phyloP scores from a whole-genome alignment of 2,329 filamentous ascomycete genomes.

The Fusarium phyllophilum region DNA sequence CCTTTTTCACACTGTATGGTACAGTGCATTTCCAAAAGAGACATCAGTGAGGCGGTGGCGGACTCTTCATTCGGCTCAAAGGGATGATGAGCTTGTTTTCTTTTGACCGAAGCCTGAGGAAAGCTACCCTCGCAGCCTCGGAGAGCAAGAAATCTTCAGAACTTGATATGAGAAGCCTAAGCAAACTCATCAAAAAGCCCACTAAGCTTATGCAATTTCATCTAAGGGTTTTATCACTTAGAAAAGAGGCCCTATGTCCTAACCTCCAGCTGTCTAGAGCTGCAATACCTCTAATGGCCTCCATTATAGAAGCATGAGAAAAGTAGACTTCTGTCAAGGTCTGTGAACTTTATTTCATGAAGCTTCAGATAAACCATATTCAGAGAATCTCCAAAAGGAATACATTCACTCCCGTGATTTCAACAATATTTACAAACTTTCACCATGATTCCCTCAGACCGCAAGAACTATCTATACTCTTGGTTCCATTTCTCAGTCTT shows the following conservation, averaged over 20 bases:
- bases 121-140: neutral
- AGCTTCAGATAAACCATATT: neutral
- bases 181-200: neutral
- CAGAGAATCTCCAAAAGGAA: neutral
- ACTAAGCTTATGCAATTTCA: neutral
- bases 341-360: neutral
- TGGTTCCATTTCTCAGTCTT: neutral
- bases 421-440: neutral
- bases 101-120: conserved; percentile 12
- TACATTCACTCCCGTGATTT: neutral
- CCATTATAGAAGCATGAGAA: neutral
- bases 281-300: neutral
- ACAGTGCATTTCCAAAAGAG: conserved; percentile 19
- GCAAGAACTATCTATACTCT: neutral
- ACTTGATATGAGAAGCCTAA: neutral
- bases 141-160: neutral
- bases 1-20: conserved; percentile 34
- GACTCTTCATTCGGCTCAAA: conserved; percentile 42
- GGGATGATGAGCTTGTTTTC: conserved; percentile 22
- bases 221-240: neutral
- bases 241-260: neutral
- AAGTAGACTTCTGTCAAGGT: neutral
- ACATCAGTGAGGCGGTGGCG: conserved; percentile 43
- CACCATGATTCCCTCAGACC: neutral
- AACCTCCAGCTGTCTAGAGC: neutral